Conservation (phyloP, 164 flowering plant species). For the Kalanchoe fedtschenkoi region DNA sequence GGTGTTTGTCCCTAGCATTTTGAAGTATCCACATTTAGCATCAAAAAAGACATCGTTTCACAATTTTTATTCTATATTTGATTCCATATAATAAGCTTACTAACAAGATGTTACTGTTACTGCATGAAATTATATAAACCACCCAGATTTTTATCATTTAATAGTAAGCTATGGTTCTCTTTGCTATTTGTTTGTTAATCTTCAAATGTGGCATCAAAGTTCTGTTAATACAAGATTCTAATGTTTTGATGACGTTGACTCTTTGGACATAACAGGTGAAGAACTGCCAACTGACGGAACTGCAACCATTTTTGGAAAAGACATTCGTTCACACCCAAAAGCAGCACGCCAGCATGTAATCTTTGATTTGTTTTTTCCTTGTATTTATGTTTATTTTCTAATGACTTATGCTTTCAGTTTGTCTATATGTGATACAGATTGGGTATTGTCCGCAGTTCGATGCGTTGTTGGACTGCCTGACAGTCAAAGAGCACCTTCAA, state of each 20-base stretch:
- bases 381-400: background rate
- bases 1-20: no score
- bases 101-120: background rate
- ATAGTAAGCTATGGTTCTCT: background rate
- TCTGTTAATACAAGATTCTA: background rate
- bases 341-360: slow-evolving; percentile 80
- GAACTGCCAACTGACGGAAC: slow-evolving; percentile 82
- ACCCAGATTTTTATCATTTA: background rate
- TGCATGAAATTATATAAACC: background rate
- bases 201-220: background rate
- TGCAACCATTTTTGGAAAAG: slow-evolving; percentile 80
- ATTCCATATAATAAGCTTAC: background rate
- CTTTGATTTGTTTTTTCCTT: slow-evolving; percentile 3
- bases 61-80: background rate
- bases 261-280: slow-evolving; percentile 46
- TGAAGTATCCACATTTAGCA: no score
- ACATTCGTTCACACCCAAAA: slow-evolving; percentile 68
- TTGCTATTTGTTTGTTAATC: background rate
- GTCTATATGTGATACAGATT: slow-evolving; percentile 34
- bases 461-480: slow-evolving; percentile 72
- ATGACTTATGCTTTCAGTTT: background rate
- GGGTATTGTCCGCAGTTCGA: slow-evolving; percentile 99
- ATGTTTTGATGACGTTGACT: background rate
- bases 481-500: slow-evolving; percentile 89
- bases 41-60: background rate